Conservation (phyloP, 148 eudicot species). For the Salicornia ramosissima region DNA sequence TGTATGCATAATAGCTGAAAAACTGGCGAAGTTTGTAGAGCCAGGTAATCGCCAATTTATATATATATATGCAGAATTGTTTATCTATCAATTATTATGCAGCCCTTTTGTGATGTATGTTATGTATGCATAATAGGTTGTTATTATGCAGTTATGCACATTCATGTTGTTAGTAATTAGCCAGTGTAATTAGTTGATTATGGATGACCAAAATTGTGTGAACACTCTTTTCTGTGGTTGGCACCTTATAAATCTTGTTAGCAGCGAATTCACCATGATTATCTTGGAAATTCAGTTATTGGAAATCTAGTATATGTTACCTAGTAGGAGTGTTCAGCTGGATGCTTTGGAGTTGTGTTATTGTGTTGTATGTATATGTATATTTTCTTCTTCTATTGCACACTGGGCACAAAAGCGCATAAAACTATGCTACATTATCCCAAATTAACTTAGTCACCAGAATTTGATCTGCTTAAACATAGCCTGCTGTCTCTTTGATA, state of each 20-base stretch:
- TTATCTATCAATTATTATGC: conserved; percentile 1
- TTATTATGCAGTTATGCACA: neutral
- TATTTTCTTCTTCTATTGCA: neutral
- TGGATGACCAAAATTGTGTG: neutral
- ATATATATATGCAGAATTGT: neutral
- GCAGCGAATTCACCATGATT: neutral
- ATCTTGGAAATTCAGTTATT: neutral
- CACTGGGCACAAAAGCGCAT: neutral
- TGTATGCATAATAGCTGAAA: conserved; percentile 39
- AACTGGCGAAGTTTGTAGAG: conserved; percentile 60
- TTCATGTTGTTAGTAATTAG: neutral
- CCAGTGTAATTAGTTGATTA: neutral
- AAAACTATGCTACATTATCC: neutral
- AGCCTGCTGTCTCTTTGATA: neutral
- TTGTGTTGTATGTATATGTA: too few relatives aligned
- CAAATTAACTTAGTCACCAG: neutral
- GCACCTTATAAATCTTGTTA: neutral
- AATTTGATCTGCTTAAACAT: neutral
- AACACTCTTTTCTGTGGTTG: neutral
- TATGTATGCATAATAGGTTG: conserved; percentile 7
- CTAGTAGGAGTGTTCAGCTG: neutral
- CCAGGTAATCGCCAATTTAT: conserved; percentile 50
- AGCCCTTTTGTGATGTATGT: conserved; percentile 2
- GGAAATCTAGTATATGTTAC: neutral
- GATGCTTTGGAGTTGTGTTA: neutral